A percentile compares a stretch with the other conserved stretches of the same genome.
These are phyloP conservation scores for Aspergillus sp. DNA, from an alignment of 2,329 filamentous ascomycete genomes.

Conservation along the genomic window DNA sequence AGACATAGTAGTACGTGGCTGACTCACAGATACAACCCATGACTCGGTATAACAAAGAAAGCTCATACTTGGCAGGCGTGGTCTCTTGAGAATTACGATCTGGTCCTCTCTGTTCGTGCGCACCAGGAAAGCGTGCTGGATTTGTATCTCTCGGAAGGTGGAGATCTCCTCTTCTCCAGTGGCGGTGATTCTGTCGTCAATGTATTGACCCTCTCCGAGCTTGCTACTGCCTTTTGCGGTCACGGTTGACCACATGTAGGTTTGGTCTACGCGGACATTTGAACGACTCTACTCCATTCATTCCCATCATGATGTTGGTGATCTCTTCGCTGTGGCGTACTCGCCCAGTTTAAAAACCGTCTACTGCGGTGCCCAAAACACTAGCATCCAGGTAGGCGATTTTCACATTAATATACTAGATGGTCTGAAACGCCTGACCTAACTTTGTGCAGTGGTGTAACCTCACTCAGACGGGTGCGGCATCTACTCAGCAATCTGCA, in stretches of 20 bases:
- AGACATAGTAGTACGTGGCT: slow-evolving; percentile 69
- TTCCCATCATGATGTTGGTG: slow-evolving; percentile 89
- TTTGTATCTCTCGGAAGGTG: slow-evolving; percentile 74
- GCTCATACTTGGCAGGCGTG: slow-evolving; percentile 57
- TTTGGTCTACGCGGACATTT: slow-evolving; percentile 80
- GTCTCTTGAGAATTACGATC: slow-evolving; percentile 84
- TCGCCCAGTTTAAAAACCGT: slow-evolving; percentile 76
- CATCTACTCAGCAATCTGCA: slow-evolving; percentile 60
- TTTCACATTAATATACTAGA: background rate
- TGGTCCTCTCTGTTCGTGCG: slow-evolving; percentile 74
- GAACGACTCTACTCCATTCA: slow-evolving; percentile 83
- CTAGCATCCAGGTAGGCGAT: slow-evolving; percentile 70
- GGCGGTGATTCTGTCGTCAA: slow-evolving; percentile 93
- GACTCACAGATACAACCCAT: background rate
- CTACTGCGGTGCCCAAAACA: slow-evolving; percentile 92
- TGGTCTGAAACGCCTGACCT: background rate
- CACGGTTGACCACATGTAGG: slow-evolving; percentile 35
- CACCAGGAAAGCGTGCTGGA: slow-evolving; percentile 90
- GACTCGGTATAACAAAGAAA: background rate
- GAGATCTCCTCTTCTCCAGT: slow-evolving; percentile 80
- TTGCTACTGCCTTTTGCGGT: background rate
- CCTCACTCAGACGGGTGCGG: slow-evolving; percentile 64
- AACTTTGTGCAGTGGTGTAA: slow-evolving; percentile 65
- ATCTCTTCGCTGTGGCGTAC: slow-evolving; percentile 93
- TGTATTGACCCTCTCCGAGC: slow-evolving; percentile 42